A percentile compares a stretch with the other conserved stretches of the same genome.
phyloP scores from a whole-genome alignment of 1,139 yeast genomes.

The Scheffersomyces stambukii region DNA sequence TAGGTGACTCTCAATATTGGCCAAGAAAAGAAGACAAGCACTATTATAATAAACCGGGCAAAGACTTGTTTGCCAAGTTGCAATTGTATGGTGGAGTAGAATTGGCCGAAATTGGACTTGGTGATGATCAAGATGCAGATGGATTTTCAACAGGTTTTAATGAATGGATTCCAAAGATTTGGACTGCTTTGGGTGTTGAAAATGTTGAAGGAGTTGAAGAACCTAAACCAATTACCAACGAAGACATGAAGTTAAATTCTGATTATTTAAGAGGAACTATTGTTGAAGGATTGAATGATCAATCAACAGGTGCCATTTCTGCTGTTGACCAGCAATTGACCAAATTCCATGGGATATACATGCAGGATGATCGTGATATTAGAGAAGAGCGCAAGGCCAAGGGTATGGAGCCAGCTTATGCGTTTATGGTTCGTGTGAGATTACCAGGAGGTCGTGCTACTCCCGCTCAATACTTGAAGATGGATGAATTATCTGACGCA shows the following conservation, averaged over 20 bases:
- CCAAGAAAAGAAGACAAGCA: conserved; percentile 94
- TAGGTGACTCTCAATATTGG: conserved; percentile 96
- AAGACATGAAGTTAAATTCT: conserved; percentile 87
- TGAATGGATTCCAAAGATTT: conserved; percentile 78
- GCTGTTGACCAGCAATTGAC: conserved; percentile 95
- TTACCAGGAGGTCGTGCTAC: conserved; percentile 91
- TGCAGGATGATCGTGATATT: conserved; percentile 98
- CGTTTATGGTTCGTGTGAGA: conserved; percentile 95
- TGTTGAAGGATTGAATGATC: conserved; percentile 78
- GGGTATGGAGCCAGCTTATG: conserved; percentile 92
- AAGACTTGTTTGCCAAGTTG: conserved; percentile 65
- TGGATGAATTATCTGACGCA: conserved; percentile 77
- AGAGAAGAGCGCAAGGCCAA: conserved; percentile 89
- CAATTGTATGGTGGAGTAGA: conserved; percentile 69
- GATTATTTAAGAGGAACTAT: conserved; percentile 91
- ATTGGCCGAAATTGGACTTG: conserved; percentile 74
- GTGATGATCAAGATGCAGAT: conserved; percentile 97
- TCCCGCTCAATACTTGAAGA: conserved; percentile 81
- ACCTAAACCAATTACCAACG: conserved; percentile 93
- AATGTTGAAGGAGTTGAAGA: conserved; percentile 83
- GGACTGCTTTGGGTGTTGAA: conserved; percentile 90
- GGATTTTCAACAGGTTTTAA: conserved; percentile 88
- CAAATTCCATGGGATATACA: conserved; percentile 96
- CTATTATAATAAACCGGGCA: conserved; percentile 89
- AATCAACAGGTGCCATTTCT: conserved; percentile 84